Base-by-base conservation (phyloP, 164 flowering plant species). In the Akebia trifoliata region DNA sequence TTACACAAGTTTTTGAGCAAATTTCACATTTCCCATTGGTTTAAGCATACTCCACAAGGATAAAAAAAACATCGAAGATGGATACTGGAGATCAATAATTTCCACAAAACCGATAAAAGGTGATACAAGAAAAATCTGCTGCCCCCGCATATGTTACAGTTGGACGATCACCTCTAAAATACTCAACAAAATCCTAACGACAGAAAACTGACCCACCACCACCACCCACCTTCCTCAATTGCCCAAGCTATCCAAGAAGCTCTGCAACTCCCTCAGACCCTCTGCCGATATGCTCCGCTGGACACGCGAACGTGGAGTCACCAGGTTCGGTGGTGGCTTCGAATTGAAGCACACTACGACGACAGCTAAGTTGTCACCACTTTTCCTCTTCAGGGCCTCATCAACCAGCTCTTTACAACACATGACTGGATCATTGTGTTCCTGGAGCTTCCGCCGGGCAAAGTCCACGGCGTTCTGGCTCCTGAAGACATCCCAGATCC, bases 401-500 rank as follows among this genome's bases (percentile, higher is more conserved):
- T 80, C 76, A 8, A 89, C 80, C 34, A 92, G 69, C 62, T 89
- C 98, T 65, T 74, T 83, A 61, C 91, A 68, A 62, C 96, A 89
- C 70, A 59, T 60, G 31, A 34, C 64, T 2, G 97, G 95, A 63
- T 89, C 87, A 52, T 92, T 92, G 76, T 92, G 97, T 62, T 85
- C 85, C 60, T 85, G 95, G 49, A 92, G 91, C 68, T 76, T 74
- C 58, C 93, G 63, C 17, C 98, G 76, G 15, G 91, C 94, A 76
- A 92, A 89, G 67, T 89, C 96, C 4, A 92, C 94, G 1, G 98
- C 98, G 61, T 87, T 86, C 64, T 92, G 97, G 80, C 95, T 89
- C 67, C 75, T 69, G 50, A 92, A 89, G 5, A 92, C 98, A 60
- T 92, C 98, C 98, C 98, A 92, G n/a, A 92, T 63, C 48, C 98